phyloP scores from a whole-genome alignment of 306 rosid genomes.

The Vachellia pachyceras region DNA sequence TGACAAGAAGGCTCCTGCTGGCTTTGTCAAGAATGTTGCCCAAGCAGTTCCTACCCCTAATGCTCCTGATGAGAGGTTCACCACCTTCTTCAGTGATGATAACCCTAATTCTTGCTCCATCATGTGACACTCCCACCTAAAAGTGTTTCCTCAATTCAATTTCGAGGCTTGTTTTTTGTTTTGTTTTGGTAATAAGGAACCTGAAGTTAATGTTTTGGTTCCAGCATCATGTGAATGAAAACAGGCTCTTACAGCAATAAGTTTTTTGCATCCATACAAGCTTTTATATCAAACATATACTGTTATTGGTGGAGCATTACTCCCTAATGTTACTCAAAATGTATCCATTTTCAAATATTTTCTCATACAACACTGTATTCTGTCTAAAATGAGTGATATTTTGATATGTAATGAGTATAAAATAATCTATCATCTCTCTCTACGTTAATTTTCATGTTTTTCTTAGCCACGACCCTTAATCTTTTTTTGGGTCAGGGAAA shows the following conservation, averaged over 20 bases:
- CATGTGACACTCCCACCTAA: slow-evolving; percentile 45
- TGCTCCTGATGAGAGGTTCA: slow-evolving; percentile 64
- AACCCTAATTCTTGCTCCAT: slow-evolving; percentile 82
- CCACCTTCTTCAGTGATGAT: slow-evolving; percentile 75
- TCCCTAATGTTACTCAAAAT: too few species aligned
- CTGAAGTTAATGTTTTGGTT: background rate
- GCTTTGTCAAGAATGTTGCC: slow-evolving; percentile 64
- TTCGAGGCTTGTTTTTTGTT: background rate
- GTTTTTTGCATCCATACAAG: background rate
- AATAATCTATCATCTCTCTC: background rate
- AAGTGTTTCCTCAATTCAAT: background rate
- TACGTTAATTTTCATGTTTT: background rate
- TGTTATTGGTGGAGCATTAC: too few species aligned
- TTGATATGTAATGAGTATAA: too few species aligned
- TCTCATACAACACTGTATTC: too few species aligned
- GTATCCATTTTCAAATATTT: too few species aligned
- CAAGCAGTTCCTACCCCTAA: slow-evolving; percentile 62
- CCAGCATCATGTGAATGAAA: background rate
- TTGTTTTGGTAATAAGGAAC: background rate
- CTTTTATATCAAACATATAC: background rate
- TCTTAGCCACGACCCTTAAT: background rate
- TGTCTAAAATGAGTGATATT: too few species aligned
- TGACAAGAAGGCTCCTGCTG: slow-evolving; percentile 89
- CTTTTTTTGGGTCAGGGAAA: background rate
- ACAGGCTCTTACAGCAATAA: background rate